A percentile compares a stretch with the other conserved stretches of the same genome.
These are phyloP conservation scores for Xanthoconium purpureum DNA, from an alignment of 768 basidiomycete species.

Conservation along the genomic window DNA sequence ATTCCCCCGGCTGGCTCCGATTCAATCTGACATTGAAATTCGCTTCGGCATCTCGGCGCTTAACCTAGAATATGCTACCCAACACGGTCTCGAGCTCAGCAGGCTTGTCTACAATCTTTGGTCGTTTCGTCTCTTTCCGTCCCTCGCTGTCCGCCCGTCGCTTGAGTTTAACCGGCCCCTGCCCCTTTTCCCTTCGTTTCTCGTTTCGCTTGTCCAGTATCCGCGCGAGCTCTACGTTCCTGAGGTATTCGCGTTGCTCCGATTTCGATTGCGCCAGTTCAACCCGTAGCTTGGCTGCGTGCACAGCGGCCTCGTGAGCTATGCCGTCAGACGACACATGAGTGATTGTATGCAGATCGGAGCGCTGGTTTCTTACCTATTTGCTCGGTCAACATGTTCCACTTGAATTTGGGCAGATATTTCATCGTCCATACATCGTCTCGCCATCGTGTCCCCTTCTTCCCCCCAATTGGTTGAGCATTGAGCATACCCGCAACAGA, in stretches of 20 bases:
- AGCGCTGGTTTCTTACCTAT: constrained; percentile 67
- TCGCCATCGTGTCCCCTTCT: constrained; percentile 85
- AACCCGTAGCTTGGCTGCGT: constrained; percentile 83
- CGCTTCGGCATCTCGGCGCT: constrained; percentile 12
- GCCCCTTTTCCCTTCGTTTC: constrained; percentile 57
- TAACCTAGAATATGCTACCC: constrained; percentile 48
- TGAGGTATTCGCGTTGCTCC: constrained; percentile 91
- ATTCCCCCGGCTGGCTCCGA: constrained; percentile 23
- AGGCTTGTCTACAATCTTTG: constrained; percentile 6
- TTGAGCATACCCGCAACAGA: constrained; percentile 94
- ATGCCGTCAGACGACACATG: not conserved
- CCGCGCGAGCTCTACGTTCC: constrained; percentile 89
- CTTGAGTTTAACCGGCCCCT: constrained; percentile 38
- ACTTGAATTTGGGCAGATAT: constrained; percentile 95
- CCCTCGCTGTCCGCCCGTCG: constrained; percentile 12
- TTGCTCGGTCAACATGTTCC: constrained; percentile 98
- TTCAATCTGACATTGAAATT: constrained; percentile 16
- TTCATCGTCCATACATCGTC: constrained; percentile 99
- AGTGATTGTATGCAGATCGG: constrained; percentile 4
- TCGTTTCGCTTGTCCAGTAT: constrained; percentile 79
- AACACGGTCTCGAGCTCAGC: constrained; percentile 43
- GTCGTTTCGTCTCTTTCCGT: constrained; percentile 14
- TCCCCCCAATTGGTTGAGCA: constrained; percentile 91
- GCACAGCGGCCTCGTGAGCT: constrained; percentile 93
- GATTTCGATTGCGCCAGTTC: constrained; percentile 83